Conservation (phyloP, 2,329 filamentous ascomycete genomes). For the Botrytis deweyae region DNA sequence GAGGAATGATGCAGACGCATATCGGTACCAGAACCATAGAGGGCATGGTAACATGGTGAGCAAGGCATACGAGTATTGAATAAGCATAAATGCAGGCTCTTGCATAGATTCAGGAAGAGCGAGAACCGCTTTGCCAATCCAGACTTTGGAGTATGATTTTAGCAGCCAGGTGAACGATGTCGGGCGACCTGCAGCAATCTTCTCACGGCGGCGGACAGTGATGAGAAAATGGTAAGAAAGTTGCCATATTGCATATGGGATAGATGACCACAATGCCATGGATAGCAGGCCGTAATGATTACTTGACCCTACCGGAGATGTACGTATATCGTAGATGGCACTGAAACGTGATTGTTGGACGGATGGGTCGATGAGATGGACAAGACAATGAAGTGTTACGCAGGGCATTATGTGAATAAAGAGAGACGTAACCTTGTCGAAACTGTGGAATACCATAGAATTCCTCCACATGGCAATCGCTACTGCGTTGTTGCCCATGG, state of each 20-base stretch:
- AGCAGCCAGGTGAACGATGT: conserved; percentile 98
- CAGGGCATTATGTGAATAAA: conserved; percentile 99
- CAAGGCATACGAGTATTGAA: conserved; percentile 89
- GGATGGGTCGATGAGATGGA: conserved; percentile 72
- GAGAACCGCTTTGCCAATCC: conserved; percentile 84
- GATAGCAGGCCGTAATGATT: conserved; percentile 76
- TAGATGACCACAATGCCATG: conserved; percentile 93
- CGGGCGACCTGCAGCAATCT: conserved; percentile 91
- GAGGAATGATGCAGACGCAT: conserved; percentile 75
- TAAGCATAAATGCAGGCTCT: conserved; percentile 90
- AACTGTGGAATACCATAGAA: conserved; percentile 94
- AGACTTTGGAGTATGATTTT: conserved; percentile 83
- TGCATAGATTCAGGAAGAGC: conserved; percentile 73
- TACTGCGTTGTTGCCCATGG: conserved; percentile 94
- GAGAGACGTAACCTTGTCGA: conserved; percentile 95
- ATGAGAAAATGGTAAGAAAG: conserved; percentile 91
- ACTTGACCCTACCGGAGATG: conserved; percentile 64
- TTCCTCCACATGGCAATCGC: conserved; percentile 99
- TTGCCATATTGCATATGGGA: conserved; percentile 94
- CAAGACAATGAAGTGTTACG: conserved; percentile 85
- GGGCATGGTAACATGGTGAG: conserved; percentile 93
- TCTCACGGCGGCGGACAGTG: conserved; percentile 87
- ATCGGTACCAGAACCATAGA: conserved; percentile 88
- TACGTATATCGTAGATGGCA: conserved; percentile 79
- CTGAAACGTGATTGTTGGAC: conserved; percentile 72